These are phyloP conservation scores for Gynandropsis gynandra DNA, from an alignment of 345 rosid genomes.

Conservation along the genomic window DNA sequence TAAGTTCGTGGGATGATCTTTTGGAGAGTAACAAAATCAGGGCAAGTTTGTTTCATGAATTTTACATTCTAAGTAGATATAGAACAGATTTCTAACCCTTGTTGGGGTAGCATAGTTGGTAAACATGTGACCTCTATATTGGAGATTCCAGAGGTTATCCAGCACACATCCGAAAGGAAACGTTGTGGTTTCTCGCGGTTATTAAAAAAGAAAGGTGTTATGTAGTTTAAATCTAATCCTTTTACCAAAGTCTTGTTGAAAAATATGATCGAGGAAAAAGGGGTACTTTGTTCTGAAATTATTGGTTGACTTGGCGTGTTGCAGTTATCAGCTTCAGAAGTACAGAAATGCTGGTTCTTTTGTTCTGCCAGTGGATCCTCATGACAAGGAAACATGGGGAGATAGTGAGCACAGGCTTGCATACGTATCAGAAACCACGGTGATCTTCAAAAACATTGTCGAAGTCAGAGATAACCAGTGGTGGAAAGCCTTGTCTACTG, in stretches of 20 bases:
- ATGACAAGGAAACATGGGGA: conserved; percentile 92
- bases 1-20: no score
- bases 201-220: no score
- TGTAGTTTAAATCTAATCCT: no score
- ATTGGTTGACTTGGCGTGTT: background rate
- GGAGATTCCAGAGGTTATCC: no score
- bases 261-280: conserved; percentile 1
- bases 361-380: conserved; percentile 87
- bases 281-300: conserved; percentile 6
- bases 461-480: conserved; percentile 94
- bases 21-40: background rate
- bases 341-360: conserved; percentile 85
- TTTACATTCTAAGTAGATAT: no score
- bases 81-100: no score
- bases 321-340: conserved; percentile 97
- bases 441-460: conserved; percentile 85
- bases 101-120: no score
- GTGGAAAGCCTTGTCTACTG: conserved; percentile 88
- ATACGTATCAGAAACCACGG: conserved; percentile 91
- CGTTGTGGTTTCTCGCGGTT: no score
- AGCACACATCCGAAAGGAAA: no score
- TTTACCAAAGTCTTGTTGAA: no score
- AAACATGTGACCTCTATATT: no score
- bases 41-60: conserved; percentile 16
- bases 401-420: conserved; percentile 98